Evolutionary conservation across 2,329 filamentous ascomycete species (phyloP).

Genomic region (Aureobasidium sp.): DNA sequence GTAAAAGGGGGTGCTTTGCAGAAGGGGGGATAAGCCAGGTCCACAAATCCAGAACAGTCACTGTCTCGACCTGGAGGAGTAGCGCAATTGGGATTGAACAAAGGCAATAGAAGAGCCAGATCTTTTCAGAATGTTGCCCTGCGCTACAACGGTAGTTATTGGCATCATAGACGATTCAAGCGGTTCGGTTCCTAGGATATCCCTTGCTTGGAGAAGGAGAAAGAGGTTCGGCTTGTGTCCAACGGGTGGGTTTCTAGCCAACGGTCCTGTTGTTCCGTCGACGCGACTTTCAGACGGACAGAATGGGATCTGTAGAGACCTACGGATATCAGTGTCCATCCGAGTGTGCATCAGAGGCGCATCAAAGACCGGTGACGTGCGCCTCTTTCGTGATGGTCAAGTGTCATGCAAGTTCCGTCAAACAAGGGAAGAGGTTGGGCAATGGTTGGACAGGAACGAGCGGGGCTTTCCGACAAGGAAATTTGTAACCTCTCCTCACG

Average conservation of each 20-base stretch:
- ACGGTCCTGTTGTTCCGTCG: neutral
- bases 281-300: slow-evolving; percentile 1
- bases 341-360: neutral
- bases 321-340: neutral
- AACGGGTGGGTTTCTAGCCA: slow-evolving; percentile 1
- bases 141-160: slow-evolving; percentile 7
- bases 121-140: slow-evolving; percentile 6
- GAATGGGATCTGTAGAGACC: neutral
- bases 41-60: neutral
- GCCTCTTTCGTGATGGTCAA: neutral
- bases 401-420: slow-evolving; percentile 3
- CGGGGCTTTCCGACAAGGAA: neutral
- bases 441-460: neutral
- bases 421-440: slow-evolving; percentile 2
- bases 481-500: neutral
- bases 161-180: neutral
- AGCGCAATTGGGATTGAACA: neutral
- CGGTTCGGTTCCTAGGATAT: neutral
- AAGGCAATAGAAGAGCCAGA: neutral
- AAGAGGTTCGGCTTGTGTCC: slow-evolving; percentile 6
- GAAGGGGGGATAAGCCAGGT: neutral
- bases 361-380: neutral
- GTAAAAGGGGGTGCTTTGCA: slow-evolving; percentile 1
- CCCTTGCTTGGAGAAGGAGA: slow-evolving; percentile 4
- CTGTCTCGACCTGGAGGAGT: neutral